phyloP scores from a whole-genome alignment of 306 rosid genomes.

The Elaeagnus macrophylla region DNA sequence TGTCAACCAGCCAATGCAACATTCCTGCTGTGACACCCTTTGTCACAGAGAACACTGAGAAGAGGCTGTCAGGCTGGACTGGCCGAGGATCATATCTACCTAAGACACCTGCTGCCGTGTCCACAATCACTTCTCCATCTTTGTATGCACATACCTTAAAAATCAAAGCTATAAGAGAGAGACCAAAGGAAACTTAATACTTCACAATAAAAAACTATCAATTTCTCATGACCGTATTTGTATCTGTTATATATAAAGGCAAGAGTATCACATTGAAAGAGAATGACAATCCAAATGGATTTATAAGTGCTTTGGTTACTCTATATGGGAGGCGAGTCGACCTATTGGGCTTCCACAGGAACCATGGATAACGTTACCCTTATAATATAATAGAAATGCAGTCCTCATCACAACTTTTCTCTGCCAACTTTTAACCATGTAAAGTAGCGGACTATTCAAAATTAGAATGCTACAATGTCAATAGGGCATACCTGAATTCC shows the following conservation, averaged over 20 bases:
- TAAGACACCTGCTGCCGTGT: slow-evolving; percentile 95
- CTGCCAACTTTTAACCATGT: too few relatives aligned
- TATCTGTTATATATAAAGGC: too few relatives aligned
- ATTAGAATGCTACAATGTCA: not conserved
- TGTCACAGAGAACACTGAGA: slow-evolving; percentile 85
- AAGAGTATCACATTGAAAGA: too few relatives aligned
- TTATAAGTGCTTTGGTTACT: too few relatives aligned
- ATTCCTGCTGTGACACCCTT: slow-evolving; percentile 95
- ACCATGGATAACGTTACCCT: too few relatives aligned
- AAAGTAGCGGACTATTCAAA: too few relatives aligned
- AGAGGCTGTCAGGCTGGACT: slow-evolving; percentile 88
- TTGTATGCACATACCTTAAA: slow-evolving; percentile 95
- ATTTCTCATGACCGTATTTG: too few relatives aligned
- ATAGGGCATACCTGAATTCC: slow-evolving; percentile 72
- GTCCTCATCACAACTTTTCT: too few relatives aligned
- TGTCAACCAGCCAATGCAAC: slow-evolving; percentile 95
- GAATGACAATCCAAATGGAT: too few relatives aligned
- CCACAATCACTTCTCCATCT: slow-evolving; percentile 90
- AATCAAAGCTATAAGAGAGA: slow-evolving; percentile 11
- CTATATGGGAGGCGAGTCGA: too few relatives aligned
- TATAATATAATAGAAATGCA: too few relatives aligned
- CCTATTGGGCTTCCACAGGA: too few relatives aligned
- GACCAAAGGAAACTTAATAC: not conserved
- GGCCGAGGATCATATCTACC: slow-evolving; percentile 99
- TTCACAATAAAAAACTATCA: not conserved